These are phyloP conservation scores for Senna tora DNA, from an alignment of 306 rosid species.

Conservation along the genomic window DNA sequence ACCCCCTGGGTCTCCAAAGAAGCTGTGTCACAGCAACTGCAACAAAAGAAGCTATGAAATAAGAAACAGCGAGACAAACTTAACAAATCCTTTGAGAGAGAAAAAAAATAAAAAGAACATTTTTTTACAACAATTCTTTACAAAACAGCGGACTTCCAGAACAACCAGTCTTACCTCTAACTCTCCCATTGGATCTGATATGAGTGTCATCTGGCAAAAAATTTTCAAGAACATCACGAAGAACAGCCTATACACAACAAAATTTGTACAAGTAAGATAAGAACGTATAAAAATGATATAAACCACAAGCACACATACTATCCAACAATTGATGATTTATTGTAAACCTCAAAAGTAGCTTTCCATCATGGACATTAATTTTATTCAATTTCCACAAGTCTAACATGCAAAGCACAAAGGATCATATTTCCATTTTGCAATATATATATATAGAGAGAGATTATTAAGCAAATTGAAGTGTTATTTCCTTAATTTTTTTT, in stretches of 20 bases:
- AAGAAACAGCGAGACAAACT: conserved; percentile 15
- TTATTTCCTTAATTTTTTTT: background rate
- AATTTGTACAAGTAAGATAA: conserved; percentile 6
- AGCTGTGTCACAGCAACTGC: conserved; percentile 95
- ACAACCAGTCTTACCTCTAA: conserved; percentile 66
- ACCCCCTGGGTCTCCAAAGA: conserved; percentile 91
- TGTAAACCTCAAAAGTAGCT: background rate
- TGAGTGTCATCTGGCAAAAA: conserved; percentile 90
- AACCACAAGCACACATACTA: conserved; percentile 3
- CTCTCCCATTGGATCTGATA: conserved; percentile 82
- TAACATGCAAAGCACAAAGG: background rate
- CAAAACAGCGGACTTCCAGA: background rate
- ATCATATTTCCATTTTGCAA: conserved; percentile 19
- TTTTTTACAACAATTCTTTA: background rate
- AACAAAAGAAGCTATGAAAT: conserved; percentile 29
- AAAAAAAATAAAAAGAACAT: background rate
- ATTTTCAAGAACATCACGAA: conserved; percentile 71
- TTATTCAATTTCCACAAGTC: conserved; percentile 30
- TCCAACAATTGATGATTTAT: background rate
- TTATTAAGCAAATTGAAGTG: background rate
- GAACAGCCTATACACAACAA: conserved; percentile 76
- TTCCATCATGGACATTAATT: conserved; percentile 15
- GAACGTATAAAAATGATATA: background rate
- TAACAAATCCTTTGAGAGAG: background rate
- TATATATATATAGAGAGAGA: background rate